A percentile compares a stretch with the other conserved stretches of the same genome.
phyloP scores from a whole-genome alignment of 2,329 filamentous ascomycete species.

The Alternaria longipes region DNA sequence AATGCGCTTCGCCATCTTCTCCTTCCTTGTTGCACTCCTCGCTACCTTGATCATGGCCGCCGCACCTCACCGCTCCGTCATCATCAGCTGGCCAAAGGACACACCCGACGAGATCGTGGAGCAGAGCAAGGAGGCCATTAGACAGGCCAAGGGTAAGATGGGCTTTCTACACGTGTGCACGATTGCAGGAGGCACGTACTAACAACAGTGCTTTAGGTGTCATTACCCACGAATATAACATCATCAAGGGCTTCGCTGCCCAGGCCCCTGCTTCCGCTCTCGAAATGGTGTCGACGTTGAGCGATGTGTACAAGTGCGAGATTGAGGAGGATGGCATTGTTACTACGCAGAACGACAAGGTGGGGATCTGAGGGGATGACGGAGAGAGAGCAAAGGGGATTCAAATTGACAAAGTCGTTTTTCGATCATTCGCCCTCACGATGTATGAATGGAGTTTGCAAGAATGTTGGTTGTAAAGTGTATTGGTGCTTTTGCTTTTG shows the following conservation, averaged over 20 bases:
- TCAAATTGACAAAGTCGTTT: background rate
- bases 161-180: background rate
- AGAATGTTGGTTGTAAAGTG: background rate
- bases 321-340: slow-evolving; percentile 83
- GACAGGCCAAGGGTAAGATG: slow-evolving; percentile 70
- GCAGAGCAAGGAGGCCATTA: slow-evolving; percentile 75
- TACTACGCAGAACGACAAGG: slow-evolving; percentile 46
- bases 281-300: slow-evolving; percentile 71
- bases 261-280: slow-evolving; percentile 75
- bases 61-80: slow-evolving; percentile 71
- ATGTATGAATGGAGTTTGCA: background rate
- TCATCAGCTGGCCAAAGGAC: slow-evolving; percentile 78
- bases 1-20: slow-evolving; percentile 72
- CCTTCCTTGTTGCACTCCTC: slow-evolving; percentile 67
- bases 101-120: slow-evolving; percentile 74
- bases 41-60: slow-evolving; percentile 69
- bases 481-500: background rate
- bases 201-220: slow-evolving; percentile 43
- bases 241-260: slow-evolving; percentile 77
- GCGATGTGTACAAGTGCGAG: slow-evolving; percentile 66
- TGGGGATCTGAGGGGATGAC: slow-evolving; percentile 1
- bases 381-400: background rate
- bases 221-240: slow-evolving; percentile 77
- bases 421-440: background rate
- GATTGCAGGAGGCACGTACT: slow-evolving; percentile 30